Evolutionary conservation across 2,329 filamentous ascomycete genomes (phyloP).

Genomic region (Alternaria tenuissima): DNA sequence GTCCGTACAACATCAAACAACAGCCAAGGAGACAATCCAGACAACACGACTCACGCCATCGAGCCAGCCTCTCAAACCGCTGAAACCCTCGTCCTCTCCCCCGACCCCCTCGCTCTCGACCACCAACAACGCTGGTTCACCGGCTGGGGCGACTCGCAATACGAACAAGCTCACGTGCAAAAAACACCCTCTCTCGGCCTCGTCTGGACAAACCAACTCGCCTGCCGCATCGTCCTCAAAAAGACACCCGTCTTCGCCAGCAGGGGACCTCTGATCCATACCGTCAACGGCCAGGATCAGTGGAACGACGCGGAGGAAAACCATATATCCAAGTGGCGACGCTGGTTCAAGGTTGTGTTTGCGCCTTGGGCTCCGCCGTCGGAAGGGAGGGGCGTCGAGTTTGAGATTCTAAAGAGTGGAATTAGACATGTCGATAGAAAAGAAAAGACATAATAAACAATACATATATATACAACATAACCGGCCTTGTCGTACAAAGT

Average conservation of each 20-base stretch:
- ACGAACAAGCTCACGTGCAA: conserved; percentile 47
- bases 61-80: conserved; percentile 26
- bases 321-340: conserved; percentile 68
- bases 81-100: conserved; percentile 50
- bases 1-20: conserved; percentile 26
- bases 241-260: conserved; percentile 67
- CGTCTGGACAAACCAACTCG: conserved; percentile 90
- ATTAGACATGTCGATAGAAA: conserved; percentile 35
- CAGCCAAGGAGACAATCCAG: conserved; percentile 33
- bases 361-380: conserved; percentile 73
- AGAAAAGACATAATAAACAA: conserved; percentile 1
- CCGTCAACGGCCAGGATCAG: conserved; percentile 49
- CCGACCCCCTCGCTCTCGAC: conserved; percentile 74
- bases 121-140: conserved; percentile 96
- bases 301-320: conserved; percentile 51
- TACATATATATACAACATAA: not conserved
- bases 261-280: conserved; percentile 27
- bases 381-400: conserved; percentile 68
- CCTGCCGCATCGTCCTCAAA: conserved; percentile 81
- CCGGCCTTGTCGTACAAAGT: too few relatives aligned
- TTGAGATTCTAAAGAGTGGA: conserved; percentile 66
- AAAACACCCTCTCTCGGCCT: conserved; percentile 90
- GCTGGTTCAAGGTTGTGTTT: conserved; percentile 91
- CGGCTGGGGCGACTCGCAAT: conserved; percentile 79
- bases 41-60: conserved; percentile 25